phyloP scores from a whole-genome alignment of 2,329 filamentous ascomycete genomes.

The Alternaria sp. region DNA sequence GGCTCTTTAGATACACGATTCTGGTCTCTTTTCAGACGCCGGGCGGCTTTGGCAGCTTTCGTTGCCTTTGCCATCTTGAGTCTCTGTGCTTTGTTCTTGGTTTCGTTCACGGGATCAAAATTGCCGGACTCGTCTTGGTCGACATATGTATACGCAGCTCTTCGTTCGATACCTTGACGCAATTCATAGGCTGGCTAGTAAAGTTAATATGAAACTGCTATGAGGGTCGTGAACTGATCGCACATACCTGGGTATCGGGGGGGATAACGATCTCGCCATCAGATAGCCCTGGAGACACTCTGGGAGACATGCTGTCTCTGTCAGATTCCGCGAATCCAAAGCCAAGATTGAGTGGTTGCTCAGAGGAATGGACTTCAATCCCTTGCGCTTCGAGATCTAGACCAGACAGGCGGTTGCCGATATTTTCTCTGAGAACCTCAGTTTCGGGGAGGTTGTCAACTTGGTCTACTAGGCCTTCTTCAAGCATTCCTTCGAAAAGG shows the following conservation, averaged over 20 bases:
- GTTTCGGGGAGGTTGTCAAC: background rate
- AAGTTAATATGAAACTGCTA: conserved; percentile 9
- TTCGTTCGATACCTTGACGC: conserved; percentile 36
- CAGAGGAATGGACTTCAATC: background rate
- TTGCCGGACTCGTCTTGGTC: conserved; percentile 51
- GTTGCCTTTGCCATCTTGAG: conserved; percentile 21
- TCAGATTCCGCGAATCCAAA: conserved; percentile 18
- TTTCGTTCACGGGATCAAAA: conserved; percentile 43
- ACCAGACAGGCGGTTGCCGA: conserved; percentile 25
- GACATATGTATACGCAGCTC: conserved; percentile 37
- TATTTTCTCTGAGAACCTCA: background rate
- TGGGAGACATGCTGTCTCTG: conserved; percentile 7
- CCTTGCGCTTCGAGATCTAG: conserved; percentile 22
- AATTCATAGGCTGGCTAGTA: conserved; percentile 30
- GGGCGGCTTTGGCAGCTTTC: conserved; percentile 17
- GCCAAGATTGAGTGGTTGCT: conserved; percentile 5
- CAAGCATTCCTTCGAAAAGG: background rate
- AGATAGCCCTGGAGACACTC: conserved; percentile 19
- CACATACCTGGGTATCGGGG: conserved; percentile 18
- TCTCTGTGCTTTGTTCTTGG: conserved; percentile 8
- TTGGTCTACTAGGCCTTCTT: background rate
- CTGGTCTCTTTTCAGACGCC: conserved; percentile 22
- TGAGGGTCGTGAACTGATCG: background rate
- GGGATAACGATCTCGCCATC: conserved; percentile 24
- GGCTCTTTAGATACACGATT: conserved; percentile 3